Evolutionary conservation across 2,329 filamentous ascomycete genomes (phyloP).

Genomic region (Nemania serpens): DNA sequence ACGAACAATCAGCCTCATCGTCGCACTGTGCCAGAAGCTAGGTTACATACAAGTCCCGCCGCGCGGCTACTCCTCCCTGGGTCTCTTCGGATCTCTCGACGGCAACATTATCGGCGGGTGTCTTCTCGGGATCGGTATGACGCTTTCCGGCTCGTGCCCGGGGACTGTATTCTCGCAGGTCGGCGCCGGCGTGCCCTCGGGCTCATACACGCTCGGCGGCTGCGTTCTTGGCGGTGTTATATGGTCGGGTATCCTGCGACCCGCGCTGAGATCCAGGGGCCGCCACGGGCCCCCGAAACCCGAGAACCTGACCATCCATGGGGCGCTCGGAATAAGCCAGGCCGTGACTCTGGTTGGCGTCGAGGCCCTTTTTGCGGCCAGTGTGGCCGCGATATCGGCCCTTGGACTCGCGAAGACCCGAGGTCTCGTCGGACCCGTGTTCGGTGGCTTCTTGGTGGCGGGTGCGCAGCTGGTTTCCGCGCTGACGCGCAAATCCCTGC

Average conservation of each 20-base stretch:
- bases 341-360: slow-evolving; percentile 47
- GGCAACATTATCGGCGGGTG: slow-evolving; percentile 68
- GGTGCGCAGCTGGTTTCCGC: slow-evolving; percentile 62
- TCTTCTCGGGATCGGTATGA: slow-evolving; percentile 69
- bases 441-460: slow-evolving; percentile 64
- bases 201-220: slow-evolving; percentile 58
- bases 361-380: slow-evolving; percentile 47
- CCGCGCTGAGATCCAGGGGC: slow-evolving; percentile 33
- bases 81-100: slow-evolving; percentile 60
- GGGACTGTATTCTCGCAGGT: slow-evolving; percentile 68
- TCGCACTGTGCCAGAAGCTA: slow-evolving; percentile 51
- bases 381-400: slow-evolving; percentile 46
- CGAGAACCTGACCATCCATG: slow-evolving; percentile 43
- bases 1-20: slow-evolving; percentile 35
- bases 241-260: slow-evolving; percentile 52
- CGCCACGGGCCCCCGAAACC: slow-evolving; percentile 26
- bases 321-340: slow-evolving; percentile 48
- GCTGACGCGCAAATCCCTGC: slow-evolving; percentile 54
- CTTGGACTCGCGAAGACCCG: slow-evolving; percentile 39
- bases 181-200: slow-evolving; percentile 56
- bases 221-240: slow-evolving; percentile 59
- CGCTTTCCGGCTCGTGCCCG: slow-evolving; percentile 66
- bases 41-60: slow-evolving; percentile 51
- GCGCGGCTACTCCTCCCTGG: slow-evolving; percentile 56
- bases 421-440: slow-evolving; percentile 50